Conservation (phyloP, 169 alveolate species). For the Amoebophrya sp. region DNA sequence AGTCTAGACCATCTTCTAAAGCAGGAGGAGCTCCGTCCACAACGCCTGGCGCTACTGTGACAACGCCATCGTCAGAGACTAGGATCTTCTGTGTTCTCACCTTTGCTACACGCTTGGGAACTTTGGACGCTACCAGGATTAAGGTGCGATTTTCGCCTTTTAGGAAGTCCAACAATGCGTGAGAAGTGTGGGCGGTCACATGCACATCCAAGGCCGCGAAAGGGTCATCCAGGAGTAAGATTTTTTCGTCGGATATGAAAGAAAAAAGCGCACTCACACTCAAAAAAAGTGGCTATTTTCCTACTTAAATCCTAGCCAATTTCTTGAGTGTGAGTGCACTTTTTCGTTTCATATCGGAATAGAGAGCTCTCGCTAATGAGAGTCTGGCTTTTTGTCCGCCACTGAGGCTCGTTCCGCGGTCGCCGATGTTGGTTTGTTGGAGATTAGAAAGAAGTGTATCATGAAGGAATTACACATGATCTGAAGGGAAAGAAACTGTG, state of each 20-base stretch:
- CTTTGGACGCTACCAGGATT: background rate
- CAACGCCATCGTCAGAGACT: background rate
- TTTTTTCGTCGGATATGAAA: background rate
- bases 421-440: background rate
- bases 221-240: background rate
- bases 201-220: background rate
- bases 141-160: background rate
- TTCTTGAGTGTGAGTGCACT: too few relatives aligned
- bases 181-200: background rate
- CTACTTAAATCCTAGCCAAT: too few relatives aligned
- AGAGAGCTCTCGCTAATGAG: background rate
- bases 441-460: too few relatives aligned
- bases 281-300: too few relatives aligned
- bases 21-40: background rate
- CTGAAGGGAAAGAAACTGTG: too few relatives aligned
- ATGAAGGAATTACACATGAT: too few relatives aligned
- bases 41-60: background rate
- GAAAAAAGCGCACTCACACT: too few relatives aligned
- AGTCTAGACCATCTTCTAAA: background rate
- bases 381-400: background rate
- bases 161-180: background rate
- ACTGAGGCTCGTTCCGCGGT: background rate
- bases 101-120: background rate
- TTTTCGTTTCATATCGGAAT: too few relatives aligned
- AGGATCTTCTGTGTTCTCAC: background rate